These are phyloP conservation scores for Alloteropsis semialata DNA, from an alignment of 176 grass and related monocot genomes.

Conservation along the genomic window DNA sequence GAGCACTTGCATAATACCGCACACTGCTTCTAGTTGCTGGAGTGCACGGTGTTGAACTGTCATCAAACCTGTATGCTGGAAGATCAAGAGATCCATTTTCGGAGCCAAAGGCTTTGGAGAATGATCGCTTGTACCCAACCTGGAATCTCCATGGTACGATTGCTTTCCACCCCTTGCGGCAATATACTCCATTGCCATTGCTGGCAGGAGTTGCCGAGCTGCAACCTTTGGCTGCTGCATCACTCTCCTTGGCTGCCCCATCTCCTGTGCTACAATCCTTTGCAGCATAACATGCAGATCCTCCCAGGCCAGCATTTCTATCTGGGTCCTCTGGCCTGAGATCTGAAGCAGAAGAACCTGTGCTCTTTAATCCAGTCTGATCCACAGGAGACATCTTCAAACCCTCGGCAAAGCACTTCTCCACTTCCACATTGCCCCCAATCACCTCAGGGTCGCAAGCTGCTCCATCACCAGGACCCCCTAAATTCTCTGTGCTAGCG, in stretches of 20 bases:
- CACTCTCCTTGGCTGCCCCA: not conserved
- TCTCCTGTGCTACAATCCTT: not conserved
- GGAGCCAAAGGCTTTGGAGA: slow-evolving; percentile 41
- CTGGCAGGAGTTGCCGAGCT: not conserved
- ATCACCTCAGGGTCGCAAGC: not conserved
- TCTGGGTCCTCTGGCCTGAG: not conserved
- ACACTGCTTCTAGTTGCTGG: slow-evolving; percentile 45
- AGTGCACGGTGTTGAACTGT: slow-evolving; percentile 22
- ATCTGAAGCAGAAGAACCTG: slow-evolving; percentile 21
- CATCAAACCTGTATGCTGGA: not conserved
- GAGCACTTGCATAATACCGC: slow-evolving; percentile 39
- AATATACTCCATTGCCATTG: not conserved
- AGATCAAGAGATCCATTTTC: not conserved
- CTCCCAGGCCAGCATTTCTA: not conserved
- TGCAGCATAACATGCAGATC: not conserved
- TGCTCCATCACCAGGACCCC: not conserved
- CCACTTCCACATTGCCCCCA: slow-evolving; percentile 5
- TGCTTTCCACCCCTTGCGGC: slow-evolving; percentile 47
- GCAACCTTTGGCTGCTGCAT: slow-evolving; percentile 19
- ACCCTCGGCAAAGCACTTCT: not conserved
- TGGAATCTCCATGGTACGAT: slow-evolving; percentile 81
- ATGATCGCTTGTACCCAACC: slow-evolving; percentile 48
- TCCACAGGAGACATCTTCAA: slow-evolving; percentile 1
- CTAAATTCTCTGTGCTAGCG: not conserved
- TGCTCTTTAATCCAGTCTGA: not conserved